Evolutionary conservation across 805 yeast species (phyloP), one percentile per base, ranked within the genome.

Genomic region (Schizosaccharomyces pombe): DNA sequence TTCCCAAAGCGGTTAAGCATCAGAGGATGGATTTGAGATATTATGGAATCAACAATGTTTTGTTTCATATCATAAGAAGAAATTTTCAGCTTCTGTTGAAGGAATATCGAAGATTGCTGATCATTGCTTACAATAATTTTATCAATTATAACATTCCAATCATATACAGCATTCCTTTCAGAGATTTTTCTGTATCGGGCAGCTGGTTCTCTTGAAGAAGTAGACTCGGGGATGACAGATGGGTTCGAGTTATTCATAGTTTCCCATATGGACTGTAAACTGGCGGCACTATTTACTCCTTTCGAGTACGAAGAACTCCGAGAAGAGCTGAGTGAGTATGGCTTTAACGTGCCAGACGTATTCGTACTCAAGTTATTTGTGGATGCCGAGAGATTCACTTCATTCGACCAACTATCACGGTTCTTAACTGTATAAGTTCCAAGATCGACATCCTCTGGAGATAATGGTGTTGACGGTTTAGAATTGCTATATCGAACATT

Each of bases 1-100:
- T 70, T 70, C 3, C 73, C 73, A 56, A 70, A 70, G 22, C 70
- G 58, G 58, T 70, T 69, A 29, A 62, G 56, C 69, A 70, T 69
- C 14, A 70, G 62, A n/a, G 55, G 57, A 47, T 60, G 60, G 4
- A 63, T 60, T 19, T 63, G 62, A 3, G 58, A 61, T 16, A 60
- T 56, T 16, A 69, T 65, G 2, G 64, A 63, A 12, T 57, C 60
- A 19, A 65, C 59, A 14, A 69, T 64, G 11, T 57, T 55, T 22
- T 60, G 61, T 43, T 59, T 63, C 53, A 68, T 68, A 16, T 57
- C 65, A 1, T 60, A 57, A 24, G 60, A 56, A 12, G 68, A 62
- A 3, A 58, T 56, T 53, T 63, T 64, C 33, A 70, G 63, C 54
- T 69, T 65, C 55, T 69, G 70, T 60, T 70, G 73, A 32, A 70